These are phyloP conservation scores for Rhodotorula sp. DNA, from an alignment of 1,284 basidiomycete genomes.

Conservation along the genomic window DNA sequence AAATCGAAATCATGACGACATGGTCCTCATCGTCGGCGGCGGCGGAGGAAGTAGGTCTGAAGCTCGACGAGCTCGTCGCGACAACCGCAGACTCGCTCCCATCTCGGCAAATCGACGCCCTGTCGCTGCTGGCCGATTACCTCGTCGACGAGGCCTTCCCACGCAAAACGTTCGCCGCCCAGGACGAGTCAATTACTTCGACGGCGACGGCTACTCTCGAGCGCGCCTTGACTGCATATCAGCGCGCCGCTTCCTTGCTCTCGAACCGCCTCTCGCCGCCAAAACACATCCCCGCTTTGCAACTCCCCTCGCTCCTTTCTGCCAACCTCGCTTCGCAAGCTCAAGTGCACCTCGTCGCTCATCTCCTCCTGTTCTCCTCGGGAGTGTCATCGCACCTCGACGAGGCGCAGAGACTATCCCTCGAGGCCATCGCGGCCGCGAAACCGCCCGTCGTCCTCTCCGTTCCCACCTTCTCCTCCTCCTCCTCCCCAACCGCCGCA, in stretches of 20 bases:
- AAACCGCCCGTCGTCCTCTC: slow-evolving; percentile 14
- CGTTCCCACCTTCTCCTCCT: neutral
- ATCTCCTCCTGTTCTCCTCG: neutral
- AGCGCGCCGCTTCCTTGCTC: slow-evolving; percentile 17
- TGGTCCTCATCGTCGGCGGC: neutral
- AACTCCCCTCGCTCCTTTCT: slow-evolving; percentile 29
- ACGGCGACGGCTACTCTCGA: neutral
- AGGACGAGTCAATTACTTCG: neutral
- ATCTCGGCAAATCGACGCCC: slow-evolving; percentile 7
- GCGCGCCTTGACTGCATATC: slow-evolving; percentile 9
- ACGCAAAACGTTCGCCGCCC: neutral
- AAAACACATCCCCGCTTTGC: slow-evolving; percentile 17
- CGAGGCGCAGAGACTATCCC: slow-evolving; percentile 14
- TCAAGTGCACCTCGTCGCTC: slow-evolving; percentile 22
- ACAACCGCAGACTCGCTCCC: neutral
- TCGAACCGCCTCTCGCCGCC: slow-evolving; percentile 29
- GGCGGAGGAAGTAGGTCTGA: slow-evolving; percentile 1
- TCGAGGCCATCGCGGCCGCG: slow-evolving; percentile 5
- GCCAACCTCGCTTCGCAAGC: slow-evolving; percentile 30
- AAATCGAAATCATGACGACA: slow-evolving; percentile 7
- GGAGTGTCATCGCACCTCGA: slow-evolving; percentile 4
- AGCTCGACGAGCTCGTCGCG: slow-evolving; percentile 6
- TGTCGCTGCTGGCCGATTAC: slow-evolving; percentile 26
- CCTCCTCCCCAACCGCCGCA: neutral
- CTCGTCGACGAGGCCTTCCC: slow-evolving; percentile 21